Conservation (phyloP, 805 yeast genomes). For the Nakazawaea siamensis region DNA sequence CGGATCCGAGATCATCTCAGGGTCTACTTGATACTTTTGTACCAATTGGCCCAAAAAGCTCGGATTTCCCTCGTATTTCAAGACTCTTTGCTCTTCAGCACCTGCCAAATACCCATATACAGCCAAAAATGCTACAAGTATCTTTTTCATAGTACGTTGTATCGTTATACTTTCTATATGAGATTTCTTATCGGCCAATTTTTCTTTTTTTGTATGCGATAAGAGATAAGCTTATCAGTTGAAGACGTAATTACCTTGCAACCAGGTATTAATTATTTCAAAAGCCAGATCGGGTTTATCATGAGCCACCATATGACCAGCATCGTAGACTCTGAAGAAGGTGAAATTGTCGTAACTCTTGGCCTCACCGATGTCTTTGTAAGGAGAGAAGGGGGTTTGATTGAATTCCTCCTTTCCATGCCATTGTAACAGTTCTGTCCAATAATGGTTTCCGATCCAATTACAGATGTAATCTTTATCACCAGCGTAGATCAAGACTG, state of each 20-base stretch:
- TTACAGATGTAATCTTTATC: slow-evolving; percentile 94
- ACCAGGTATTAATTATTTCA: slow-evolving; percentile 83
- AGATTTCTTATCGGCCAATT: no score
- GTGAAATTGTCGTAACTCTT: slow-evolving; percentile 56
- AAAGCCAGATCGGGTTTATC: slow-evolving; percentile 75
- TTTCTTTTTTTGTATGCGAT: no score
- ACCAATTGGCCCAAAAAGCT: no score
- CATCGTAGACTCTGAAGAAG: slow-evolving; percentile 76
- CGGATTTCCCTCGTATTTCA: no score
- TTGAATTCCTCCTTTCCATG: slow-evolving; percentile 32
- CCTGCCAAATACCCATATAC: no score
- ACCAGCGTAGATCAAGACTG: slow-evolving; percentile 88
- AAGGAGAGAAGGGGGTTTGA: slow-evolving; percentile 13
- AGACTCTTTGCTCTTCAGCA: no score
- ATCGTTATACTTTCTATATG: no score
- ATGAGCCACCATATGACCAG: slow-evolving; percentile 96
- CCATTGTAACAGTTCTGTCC: slow-evolving; percentile 78
- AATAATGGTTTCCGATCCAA: slow-evolving; percentile 89
- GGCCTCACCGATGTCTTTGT: slow-evolving; percentile 25
- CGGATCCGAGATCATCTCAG: no score
- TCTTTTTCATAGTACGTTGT: no score
- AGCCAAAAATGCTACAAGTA: no score
- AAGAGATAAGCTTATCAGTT: slow-evolving; percentile 10
- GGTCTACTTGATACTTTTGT: no score
- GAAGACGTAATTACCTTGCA: slow-evolving; percentile 47